Conservation (phyloP, 345 rosid genomes). For the Dipteronia sinensis region DNA sequence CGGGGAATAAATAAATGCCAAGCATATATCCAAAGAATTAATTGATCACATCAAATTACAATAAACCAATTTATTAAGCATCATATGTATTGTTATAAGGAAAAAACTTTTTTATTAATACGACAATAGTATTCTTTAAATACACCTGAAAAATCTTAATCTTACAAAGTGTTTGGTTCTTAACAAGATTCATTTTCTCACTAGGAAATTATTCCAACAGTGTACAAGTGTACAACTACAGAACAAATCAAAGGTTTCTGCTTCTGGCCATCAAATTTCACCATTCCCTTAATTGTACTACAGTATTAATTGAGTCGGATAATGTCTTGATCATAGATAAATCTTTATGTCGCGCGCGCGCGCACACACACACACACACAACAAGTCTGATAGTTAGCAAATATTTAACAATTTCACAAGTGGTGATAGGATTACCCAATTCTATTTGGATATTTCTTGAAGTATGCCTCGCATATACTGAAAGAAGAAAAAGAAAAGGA, state of each 20-base stretch:
- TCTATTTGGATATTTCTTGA: constrained; percentile 76
- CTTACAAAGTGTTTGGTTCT: neutral
- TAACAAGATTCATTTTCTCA: neutral
- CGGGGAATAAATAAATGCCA: neutral
- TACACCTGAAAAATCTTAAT: neutral
- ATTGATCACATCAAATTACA: neutral
- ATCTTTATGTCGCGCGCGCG: neutral
- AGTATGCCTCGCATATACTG: constrained; percentile 97
- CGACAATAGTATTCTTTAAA: neutral
- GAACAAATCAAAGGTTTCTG: neutral
- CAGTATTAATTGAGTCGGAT: neutral
- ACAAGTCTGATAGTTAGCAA: neutral
- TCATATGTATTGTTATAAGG: neutral
- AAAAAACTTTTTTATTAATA: neutral
- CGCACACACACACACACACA: neutral
- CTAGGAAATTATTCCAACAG: neutral
- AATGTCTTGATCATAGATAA: neutral
- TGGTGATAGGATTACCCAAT: constrained; percentile 56
- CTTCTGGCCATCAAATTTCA: constrained; percentile 6
- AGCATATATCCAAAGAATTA: neutral
- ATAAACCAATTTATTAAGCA: neutral
- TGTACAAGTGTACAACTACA: neutral
- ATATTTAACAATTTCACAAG: neutral
- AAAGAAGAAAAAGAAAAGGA: constrained; percentile 11
- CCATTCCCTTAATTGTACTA: neutral